A percentile compares a stretch with the other conserved stretches of the same genome.
These are phyloP conservation scores for Endotrypanum monterogeii DNA, from an alignment of 208 protist genomes.

Conservation along the genomic window DNA sequence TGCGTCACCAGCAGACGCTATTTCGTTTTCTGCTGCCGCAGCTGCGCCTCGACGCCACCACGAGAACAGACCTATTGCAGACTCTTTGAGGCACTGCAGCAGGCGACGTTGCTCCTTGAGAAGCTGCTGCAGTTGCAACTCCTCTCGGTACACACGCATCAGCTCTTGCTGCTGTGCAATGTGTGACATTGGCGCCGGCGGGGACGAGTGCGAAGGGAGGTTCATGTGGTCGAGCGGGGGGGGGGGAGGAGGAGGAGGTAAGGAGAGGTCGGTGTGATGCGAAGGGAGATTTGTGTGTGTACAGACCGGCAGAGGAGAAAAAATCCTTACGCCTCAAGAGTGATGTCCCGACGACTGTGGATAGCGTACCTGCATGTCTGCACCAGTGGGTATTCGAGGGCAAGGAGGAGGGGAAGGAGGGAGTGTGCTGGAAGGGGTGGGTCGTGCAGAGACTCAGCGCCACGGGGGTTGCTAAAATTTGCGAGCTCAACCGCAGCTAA, in stretches of 20 bases:
- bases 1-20: background rate
- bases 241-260: background rate
- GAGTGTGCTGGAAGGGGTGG: background rate
- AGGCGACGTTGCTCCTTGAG: slow-evolving; percentile 19
- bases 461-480: background rate
- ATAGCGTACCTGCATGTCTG: background rate
- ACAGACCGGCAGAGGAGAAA: background rate
- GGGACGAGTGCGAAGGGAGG: background rate
- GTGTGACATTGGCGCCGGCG: background rate
- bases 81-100: slow-evolving; percentile 23
- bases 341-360: background rate
- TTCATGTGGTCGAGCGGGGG: background rate
- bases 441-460: background rate
- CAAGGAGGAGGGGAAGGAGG: background rate
- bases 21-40: background rate
- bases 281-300: background rate
- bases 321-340: background rate
- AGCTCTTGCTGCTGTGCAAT: slow-evolving; percentile 16
- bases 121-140: slow-evolving; percentile 20
- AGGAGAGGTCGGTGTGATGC: background rate
- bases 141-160: slow-evolving; percentile 15
- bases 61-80: slow-evolving; percentile 5
- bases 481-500: background rate
- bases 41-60: slow-evolving; percentile 26
- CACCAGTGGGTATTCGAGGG: background rate